Evolutionary conservation across 129 eudicot species (phyloP), one percentile per base, ranked within the genome.

Genomic region (Tanacetum coccineum): DNA sequence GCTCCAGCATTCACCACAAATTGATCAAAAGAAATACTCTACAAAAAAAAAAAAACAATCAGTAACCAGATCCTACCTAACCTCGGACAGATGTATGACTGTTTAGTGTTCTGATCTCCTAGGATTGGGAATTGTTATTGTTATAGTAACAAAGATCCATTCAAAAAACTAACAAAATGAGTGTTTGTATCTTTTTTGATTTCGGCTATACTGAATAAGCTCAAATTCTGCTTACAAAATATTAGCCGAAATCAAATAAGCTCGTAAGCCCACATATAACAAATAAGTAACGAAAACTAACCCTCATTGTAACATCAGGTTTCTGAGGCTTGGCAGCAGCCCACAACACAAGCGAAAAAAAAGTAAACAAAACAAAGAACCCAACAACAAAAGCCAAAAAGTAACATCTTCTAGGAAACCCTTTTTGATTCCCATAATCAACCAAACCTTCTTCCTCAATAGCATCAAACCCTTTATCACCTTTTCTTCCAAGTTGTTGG

Each of bases 391-490:
- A 94, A 59, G 84, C 87, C 13, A 83, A 79, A 19, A 83, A 70
- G 57, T 94, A 94, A 81, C 95, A 89, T 25, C 97, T 84, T n/a
- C 96, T 84, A 26, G 90, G 85, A 25, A 83, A 46, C 3, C 85
- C 84, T 9, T 71, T 66, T 22, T 62, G 68, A 19, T 73, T 84
- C 21, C 78, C 99, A 14, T 89, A 97, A 20, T 89, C 99, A 4
- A 89, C 76, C 8, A 94, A 77, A 40, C 93, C 95, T 75, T 94
- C 99, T 78, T 94, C 99, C 54, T 94, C 99, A n/a, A 94, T 94
- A 3, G 96, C 90, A 73, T 85, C 99, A 9, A 87, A 89, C 44
- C 76, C 90, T 60, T 86, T 83, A 32, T 76, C 90, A 3, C 76
- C 78, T 72, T 85, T 84, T 2, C 83, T 84, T 2, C 83, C 71